Percentiles rank a stretch among this genome's conserved stretches.
Evolutionary conservation across 2,329 filamentous ascomycete species (phyloP).

Genomic region (Mollisia scopiformis): DNA sequence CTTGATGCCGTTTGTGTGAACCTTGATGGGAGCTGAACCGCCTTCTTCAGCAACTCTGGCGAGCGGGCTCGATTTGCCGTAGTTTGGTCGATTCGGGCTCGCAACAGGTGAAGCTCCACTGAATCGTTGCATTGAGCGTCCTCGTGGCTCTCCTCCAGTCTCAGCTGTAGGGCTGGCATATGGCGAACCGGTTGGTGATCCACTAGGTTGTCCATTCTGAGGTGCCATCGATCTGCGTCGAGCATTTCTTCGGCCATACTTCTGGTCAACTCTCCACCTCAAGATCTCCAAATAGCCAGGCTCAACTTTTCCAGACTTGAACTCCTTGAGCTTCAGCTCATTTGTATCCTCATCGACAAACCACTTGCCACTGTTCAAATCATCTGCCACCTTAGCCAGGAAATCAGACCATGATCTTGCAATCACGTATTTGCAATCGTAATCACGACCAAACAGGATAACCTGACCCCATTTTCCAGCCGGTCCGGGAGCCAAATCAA

Average conservation of each 20-base stretch:
- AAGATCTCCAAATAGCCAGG: conserved; percentile 94
- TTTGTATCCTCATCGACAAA: conserved; percentile 89
- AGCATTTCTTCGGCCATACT: conserved; percentile 66
- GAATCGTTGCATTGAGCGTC: conserved; percentile 72
- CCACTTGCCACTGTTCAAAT: conserved; percentile 87
- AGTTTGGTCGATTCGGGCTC: conserved; percentile 67
- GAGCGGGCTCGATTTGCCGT: conserved; percentile 71
- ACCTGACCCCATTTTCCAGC: conserved; percentile 94
- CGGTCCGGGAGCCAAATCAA: conserved; percentile 90
- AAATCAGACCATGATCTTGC: conserved; percentile 91
- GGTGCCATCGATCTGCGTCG: conserved; percentile 56
- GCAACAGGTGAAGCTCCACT: conserved; percentile 64
- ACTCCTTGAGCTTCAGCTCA: conserved; percentile 91
- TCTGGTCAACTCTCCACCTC: conserved; percentile 94
- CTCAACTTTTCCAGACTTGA: conserved; percentile 86
- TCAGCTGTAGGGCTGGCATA: conserved; percentile 70
- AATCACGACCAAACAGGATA: conserved; percentile 95
- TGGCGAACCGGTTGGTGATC: conserved; percentile 55
- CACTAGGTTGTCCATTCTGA: conserved; percentile 37
- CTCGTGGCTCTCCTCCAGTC: conserved; percentile 61
- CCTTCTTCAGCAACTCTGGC: conserved; percentile 75
- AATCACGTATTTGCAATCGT: conserved; percentile 97
- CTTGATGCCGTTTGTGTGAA: conserved; percentile 29
- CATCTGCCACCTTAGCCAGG: conserved; percentile 84
- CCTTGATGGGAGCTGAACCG: conserved; percentile 28